phyloP scores from a whole-genome alignment of 805 yeast genomes.

The Pichia occidentalis region DNA sequence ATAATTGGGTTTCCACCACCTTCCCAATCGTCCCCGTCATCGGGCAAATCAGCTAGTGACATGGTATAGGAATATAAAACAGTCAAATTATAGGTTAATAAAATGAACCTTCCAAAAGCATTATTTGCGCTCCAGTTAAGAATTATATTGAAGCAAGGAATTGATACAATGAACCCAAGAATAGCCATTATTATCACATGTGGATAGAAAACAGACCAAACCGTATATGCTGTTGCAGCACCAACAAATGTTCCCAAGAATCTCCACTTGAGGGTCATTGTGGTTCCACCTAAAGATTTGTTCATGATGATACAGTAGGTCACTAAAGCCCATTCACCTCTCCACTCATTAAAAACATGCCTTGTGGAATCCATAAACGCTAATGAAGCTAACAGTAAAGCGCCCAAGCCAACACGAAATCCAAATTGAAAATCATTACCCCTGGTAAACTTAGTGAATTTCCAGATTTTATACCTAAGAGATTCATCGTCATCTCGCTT shows the following conservation, averaged over 20 bases:
- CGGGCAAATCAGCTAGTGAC: conserved; percentile 38
- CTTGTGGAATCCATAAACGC: conserved; percentile 59
- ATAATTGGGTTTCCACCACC: conserved; percentile 67
- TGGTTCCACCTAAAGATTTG: conserved; percentile 78
- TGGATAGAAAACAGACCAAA: conserved; percentile 56
- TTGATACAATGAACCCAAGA: conserved; percentile 40
- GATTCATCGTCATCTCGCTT: conserved; percentile 18
- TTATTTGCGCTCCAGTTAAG: conserved; percentile 57
- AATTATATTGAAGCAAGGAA: conserved; percentile 52
- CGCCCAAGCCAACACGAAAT: conserved; percentile 71
- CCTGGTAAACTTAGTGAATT: conserved; percentile 42
- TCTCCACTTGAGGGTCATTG: conserved; percentile 69
- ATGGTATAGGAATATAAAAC: conserved; percentile 69
- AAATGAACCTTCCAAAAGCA: conserved; percentile 62
- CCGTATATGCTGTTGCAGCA: conserved; percentile 49
- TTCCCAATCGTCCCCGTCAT: conserved; percentile 54
- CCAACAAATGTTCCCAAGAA: conserved; percentile 73
- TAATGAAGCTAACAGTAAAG: conserved; percentile 54
- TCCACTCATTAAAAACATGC: conserved; percentile 51
- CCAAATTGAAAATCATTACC: conserved; percentile 73
- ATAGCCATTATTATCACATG: conserved; percentile 45
- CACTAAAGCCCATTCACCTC: conserved; percentile 83
- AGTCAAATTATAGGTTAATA: conserved; percentile 72
- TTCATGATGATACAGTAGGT: conserved; percentile 80
- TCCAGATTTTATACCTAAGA: conserved; percentile 40